Percentiles rank a stretch among this genome's conserved stretches.
Conservation (phyloP, 2,329 filamentous ascomycete species). For the Hypoxylon sp. region DNA sequence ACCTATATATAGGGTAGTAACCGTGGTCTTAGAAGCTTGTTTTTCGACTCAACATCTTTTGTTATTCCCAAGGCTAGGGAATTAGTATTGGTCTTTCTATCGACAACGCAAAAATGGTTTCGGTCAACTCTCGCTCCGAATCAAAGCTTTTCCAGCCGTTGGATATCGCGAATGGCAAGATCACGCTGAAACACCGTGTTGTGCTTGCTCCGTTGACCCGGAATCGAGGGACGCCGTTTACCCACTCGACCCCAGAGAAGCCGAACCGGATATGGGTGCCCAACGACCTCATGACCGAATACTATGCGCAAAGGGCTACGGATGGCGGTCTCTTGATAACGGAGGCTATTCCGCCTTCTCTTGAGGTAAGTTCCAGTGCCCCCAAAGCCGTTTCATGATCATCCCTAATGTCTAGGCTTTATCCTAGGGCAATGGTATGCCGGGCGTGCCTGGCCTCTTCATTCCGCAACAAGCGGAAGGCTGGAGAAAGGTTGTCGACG, state of each 20-base stretch:
- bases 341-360: slow-evolving; percentile 15
- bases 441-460: slow-evolving; percentile 8
- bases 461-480: slow-evolving; percentile 8
- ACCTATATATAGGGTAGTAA: too few relatives aligned
- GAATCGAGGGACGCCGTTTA: slow-evolving; percentile 14
- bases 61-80: too few relatives aligned
- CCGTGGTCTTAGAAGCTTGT: too few relatives aligned
- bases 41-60: too few relatives aligned
- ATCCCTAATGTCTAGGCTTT: background rate
- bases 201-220: slow-evolving; percentile 16
- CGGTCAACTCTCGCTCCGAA: slow-evolving; percentile 2
- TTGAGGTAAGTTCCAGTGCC: background rate
- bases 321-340: slow-evolving; percentile 16
- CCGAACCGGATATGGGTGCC: slow-evolving; percentile 22
- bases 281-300: slow-evolving; percentile 10
- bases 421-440: slow-evolving; percentile 16
- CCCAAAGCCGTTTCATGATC: background rate
- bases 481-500: slow-evolving; percentile 16
- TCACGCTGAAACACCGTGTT: slow-evolving; percentile 16
- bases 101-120: background rate
- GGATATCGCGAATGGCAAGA: slow-evolving; percentile 9
- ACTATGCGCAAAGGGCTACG: slow-evolving; percentile 19
- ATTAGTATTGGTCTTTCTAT: too few relatives aligned
- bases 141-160: slow-evolving; percentile 20
- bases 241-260: slow-evolving; percentile 12